These are phyloP conservation scores for Rutstroemia sp. DNA, from an alignment of 2,329 filamentous ascomycete species.

Conservation along the genomic window DNA sequence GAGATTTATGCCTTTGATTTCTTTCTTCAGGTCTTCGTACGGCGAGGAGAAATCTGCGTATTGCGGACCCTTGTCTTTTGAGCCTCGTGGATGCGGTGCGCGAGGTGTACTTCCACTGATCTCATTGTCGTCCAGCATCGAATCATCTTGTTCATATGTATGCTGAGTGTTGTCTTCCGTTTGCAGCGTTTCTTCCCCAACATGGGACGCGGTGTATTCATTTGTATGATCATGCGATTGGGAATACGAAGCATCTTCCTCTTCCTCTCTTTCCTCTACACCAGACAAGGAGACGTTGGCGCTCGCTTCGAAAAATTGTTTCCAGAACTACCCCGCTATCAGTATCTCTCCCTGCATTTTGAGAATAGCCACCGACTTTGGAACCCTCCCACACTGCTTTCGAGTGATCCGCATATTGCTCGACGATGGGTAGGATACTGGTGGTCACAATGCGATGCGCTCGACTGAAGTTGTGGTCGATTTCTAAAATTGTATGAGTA, in stretches of 20 bases:
- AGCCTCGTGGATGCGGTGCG: slow-evolving; percentile 43
- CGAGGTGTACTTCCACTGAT: slow-evolving; percentile 64
- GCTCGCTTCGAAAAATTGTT: slow-evolving; percentile 98
- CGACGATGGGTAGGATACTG: slow-evolving; percentile 86
- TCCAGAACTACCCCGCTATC: slow-evolving; percentile 71
- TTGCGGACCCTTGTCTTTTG: slow-evolving; percentile 35
- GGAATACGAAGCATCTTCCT: slow-evolving; percentile 39
- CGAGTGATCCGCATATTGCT: slow-evolving; percentile 92
- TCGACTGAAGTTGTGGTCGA: slow-evolving; percentile 96
- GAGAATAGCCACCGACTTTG: slow-evolving; percentile 50
- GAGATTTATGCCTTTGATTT: slow-evolving; percentile 44
- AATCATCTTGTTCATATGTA: slow-evolving; percentile 45
- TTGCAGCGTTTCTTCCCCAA: slow-evolving; percentile 24
- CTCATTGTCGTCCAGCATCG: slow-evolving; percentile 56
- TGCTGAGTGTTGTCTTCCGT: slow-evolving; percentile 24
- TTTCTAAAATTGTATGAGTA: slow-evolving; percentile 52
- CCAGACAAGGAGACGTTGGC: slow-evolving; percentile 94
- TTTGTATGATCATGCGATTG: slow-evolving; percentile 28
- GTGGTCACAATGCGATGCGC: slow-evolving; percentile 93
- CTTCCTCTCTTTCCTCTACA: slow-evolving; percentile 72
- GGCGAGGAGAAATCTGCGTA: slow-evolving; percentile 66
- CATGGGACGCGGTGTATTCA: slow-evolving; percentile 30
- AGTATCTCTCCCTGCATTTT: background rate
- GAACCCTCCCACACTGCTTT: slow-evolving; percentile 94
- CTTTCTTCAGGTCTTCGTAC: slow-evolving; percentile 65